phyloP scores from a whole-genome alignment of 306 rosid genomes.

The Rosa multiflora region DNA sequence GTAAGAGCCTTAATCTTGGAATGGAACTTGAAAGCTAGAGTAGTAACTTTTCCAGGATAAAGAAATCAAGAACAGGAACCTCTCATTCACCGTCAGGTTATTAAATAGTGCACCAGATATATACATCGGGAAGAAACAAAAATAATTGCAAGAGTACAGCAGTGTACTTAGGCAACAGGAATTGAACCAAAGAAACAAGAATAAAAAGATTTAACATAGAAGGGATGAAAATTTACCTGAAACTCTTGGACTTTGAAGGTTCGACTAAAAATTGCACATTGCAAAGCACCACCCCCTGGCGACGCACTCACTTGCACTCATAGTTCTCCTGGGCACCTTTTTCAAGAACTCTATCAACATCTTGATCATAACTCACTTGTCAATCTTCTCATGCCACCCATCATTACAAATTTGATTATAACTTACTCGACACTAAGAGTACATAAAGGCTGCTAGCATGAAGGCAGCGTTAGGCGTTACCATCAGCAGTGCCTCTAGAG shows the following conservation, averaged over 20 bases:
- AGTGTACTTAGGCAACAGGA: neutral
- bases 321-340: conserved; percentile 87
- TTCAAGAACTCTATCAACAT: conserved; percentile 79
- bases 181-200: neutral
- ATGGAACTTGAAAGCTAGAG: conserved; percentile 61
- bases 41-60: conserved; percentile 70
- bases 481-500: neutral
- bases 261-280: conserved; percentile 47
- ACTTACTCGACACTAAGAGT: neutral
- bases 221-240: conserved; percentile 53
- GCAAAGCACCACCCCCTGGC: conserved; percentile 81
- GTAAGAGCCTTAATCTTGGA: conserved; percentile 73
- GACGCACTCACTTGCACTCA: conserved; percentile 93
- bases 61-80: conserved; percentile 66
- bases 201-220: neutral
- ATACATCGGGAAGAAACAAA: neutral
- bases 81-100: conserved; percentile 57
- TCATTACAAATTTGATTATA: neutral
- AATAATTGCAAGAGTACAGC: neutral
- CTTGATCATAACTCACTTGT: conserved; percentile 34
- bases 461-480: neutral
- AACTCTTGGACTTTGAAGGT: conserved; percentile 56
- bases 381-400: neutral
- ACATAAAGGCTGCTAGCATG: neutral
- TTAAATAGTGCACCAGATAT: conserved; percentile 2